Evolutionary conservation across 1,284 basidiomycete genomes (phyloP).

Genomic region (Trametes versicolor): DNA sequence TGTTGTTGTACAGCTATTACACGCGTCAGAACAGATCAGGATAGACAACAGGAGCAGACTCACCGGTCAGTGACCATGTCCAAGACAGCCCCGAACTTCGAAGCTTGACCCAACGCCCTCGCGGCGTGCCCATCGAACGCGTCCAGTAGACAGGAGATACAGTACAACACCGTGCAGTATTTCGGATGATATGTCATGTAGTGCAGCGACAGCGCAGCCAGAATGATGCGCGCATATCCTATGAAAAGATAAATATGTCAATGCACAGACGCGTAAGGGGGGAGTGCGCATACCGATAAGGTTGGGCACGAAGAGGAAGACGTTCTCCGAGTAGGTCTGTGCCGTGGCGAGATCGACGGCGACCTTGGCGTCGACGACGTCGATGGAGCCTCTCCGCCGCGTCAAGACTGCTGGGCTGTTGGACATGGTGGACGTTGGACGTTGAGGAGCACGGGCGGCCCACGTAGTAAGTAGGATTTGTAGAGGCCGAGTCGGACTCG

Average conservation of each 20-base stretch:
- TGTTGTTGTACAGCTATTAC: constrained; percentile 91
- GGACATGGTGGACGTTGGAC: constrained; percentile 39
- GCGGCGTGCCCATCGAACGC: constrained; percentile 97
- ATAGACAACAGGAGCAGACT: constrained; percentile 36
- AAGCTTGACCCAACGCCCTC: constrained; percentile 88
- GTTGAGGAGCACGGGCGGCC: constrained; percentile 26
- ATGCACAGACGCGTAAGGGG: constrained; percentile 8
- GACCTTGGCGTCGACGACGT: constrained; percentile 80
- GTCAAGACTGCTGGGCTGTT: constrained; percentile 33
- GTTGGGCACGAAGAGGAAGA: constrained; percentile 97
- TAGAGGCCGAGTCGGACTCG: constrained; percentile 3
- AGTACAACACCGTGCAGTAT: constrained; percentile 91
- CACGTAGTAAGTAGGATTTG: constrained; percentile 33
- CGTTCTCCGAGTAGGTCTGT: constrained; percentile 88
- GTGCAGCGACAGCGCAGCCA: constrained; percentile 90
- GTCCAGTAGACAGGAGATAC: constrained; percentile 94
- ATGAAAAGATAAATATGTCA: constrained; percentile 13
- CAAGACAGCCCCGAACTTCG: constrained; percentile 97
- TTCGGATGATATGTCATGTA: constrained; percentile 97
- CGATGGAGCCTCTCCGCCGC: constrained; percentile 51
- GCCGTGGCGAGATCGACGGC: constrained; percentile 87
- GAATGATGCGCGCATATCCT: constrained; percentile 91
- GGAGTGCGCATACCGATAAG: constrained; percentile 77
- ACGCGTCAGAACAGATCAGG: constrained; percentile 8
- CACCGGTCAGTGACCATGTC: constrained; percentile 99